Evolutionary conservation across 805 yeast species (phyloP), one percentile per base, ranked within the genome.

Genomic region (Priceomyces carsonii): DNA sequence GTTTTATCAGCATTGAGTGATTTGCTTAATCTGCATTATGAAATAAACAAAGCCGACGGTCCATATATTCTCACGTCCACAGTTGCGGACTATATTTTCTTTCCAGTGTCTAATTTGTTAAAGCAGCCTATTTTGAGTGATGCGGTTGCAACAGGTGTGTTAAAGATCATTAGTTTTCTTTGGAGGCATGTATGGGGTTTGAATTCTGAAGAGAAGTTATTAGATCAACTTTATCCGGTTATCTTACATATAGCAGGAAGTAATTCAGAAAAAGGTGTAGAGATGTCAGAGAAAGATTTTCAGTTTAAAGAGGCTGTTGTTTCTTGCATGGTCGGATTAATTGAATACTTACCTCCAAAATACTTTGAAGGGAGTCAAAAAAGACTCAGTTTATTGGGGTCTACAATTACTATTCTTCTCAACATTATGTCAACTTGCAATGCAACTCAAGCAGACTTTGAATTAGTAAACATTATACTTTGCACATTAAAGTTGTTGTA

Each of bases 81-180:
- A 13, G 35, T 68, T 7, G 72, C 71, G 0, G 73, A 67, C 48
- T 67, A 67, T 39, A 49, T 68, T 2, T 68, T 68, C 40, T 63
- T 61, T 33, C 74, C 74, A 2, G 21, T 67, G 10, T 53, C 71
- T 4, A 51, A 44, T 29, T 41, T 64, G 19, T 42, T 68, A 15
- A 60, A 63, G 40, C 58, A 51, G 19, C 49, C 56, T 5, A 27
- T 23, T 4, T 46, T 66, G 5, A 40, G 42, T 12, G 53, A 45
- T n/a, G 18, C 36, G 1, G 50, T 55, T 2, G 43, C 50, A 3
- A 41, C 39, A 12, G 45, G 53, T 27, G 43, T 65, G 4, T 46
- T 68, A 14, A 42, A 45, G 3, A 53, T 66, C 5, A 32, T 66
- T 5, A 51, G 54, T 4, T 61, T 59, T 32, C 51, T 68, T 12